Evolutionary conservation across 441 rosid species (phyloP).

Genomic region (Rhodomyrtus psidioides): DNA sequence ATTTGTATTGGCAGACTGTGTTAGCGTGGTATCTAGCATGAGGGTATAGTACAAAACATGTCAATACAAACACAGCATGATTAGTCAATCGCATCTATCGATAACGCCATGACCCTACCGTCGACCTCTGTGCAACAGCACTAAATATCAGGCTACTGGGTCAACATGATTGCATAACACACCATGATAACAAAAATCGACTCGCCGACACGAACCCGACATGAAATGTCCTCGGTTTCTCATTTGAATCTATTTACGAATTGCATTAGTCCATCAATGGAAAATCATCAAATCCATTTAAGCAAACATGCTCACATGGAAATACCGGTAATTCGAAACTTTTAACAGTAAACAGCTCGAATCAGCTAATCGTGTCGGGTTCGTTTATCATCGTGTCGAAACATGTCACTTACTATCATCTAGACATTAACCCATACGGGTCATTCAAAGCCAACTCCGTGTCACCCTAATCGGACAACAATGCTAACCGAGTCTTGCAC

Average conservation of each 20-base stretch:
- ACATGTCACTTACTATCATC: neutral
- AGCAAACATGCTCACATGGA: neutral
- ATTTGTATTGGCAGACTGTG: neutral
- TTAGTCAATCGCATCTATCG: neutral
- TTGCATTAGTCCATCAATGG: neutral
- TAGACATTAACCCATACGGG: neutral
- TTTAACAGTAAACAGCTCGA: neutral
- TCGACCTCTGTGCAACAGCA: neutral
- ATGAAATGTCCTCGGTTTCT: neutral
- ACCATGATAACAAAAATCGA: neutral
- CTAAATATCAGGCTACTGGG: neutral
- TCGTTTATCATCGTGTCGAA: neutral
- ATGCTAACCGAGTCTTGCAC: accelerated
- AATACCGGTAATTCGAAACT: neutral
- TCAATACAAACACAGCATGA: neutral
- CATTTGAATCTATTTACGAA: neutral
- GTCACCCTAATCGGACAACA: neutral
- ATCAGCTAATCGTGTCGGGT: neutral
- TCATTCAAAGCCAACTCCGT: neutral
- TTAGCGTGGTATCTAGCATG: neutral
- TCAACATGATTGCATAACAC: neutral
- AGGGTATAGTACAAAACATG: neutral
- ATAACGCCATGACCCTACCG: neutral
- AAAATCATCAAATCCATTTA: neutral
- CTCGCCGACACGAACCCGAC: neutral